Evolutionary conservation across 2,329 filamentous ascomycete species (phyloP).

Genomic region (Aspergillus pseudoterreus): DNA sequence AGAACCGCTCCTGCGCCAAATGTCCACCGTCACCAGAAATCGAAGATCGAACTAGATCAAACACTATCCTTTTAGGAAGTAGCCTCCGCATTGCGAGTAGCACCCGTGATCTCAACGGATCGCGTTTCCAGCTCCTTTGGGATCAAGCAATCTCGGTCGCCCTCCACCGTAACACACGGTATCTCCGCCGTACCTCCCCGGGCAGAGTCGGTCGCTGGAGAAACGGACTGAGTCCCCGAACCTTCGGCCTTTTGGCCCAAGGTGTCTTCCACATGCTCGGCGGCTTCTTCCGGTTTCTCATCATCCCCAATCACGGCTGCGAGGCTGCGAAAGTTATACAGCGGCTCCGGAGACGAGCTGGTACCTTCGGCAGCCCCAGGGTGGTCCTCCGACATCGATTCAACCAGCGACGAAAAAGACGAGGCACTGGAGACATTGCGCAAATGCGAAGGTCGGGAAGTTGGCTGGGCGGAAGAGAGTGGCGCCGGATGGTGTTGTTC

Average conservation of each 20-base stretch:
- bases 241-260: slow-evolving; percentile 17
- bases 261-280: slow-evolving; percentile 37
- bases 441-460: slow-evolving; percentile 65
- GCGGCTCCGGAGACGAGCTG: slow-evolving; percentile 61
- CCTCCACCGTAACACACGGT: slow-evolving; percentile 12
- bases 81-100: slow-evolving; percentile 23
- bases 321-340: slow-evolving; percentile 89
- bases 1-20: background rate
- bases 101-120: slow-evolving; percentile 31
- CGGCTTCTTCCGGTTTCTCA: slow-evolving; percentile 43
- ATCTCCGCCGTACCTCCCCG: slow-evolving; percentile 6
- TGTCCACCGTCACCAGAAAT: background rate
- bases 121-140: slow-evolving; percentile 36
- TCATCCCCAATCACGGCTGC: slow-evolving; percentile 76
- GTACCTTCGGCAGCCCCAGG: slow-evolving; percentile 46
- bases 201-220: slow-evolving; percentile 15
- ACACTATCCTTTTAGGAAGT: slow-evolving; percentile 20
- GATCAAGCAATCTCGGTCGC: slow-evolving; percentile 15
- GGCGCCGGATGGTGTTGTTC: slow-evolving; percentile 16
- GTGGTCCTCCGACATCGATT: slow-evolving; percentile 50
- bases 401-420: slow-evolving; percentile 72
- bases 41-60: slow-evolving; percentile 1
- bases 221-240: slow-evolving; percentile 16
- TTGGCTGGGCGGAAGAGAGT: slow-evolving; percentile 42
- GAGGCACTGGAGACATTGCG: slow-evolving; percentile 85